Conservation (phyloP, 495 filamentous ascomycete species). For the Jackrogersella minutella region DNA sequence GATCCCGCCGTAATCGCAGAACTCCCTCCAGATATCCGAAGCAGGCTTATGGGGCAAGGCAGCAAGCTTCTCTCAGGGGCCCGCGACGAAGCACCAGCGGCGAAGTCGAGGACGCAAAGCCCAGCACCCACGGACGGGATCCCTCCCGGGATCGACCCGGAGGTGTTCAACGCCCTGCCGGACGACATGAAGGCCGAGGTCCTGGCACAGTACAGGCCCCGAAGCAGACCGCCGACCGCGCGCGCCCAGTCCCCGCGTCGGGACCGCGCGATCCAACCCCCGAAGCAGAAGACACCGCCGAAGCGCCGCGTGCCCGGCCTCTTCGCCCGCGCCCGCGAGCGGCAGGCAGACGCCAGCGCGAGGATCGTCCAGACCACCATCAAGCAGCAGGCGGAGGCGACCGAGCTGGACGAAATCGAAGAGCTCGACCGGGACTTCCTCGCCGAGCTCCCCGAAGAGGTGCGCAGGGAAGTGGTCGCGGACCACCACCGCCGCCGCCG, state of each 20-base stretch:
- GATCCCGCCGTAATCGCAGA: conserved; percentile 80
- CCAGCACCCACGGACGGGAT: conserved; percentile 48
- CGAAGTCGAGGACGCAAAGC: conserved; percentile 51
- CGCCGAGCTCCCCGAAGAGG: conserved; percentile 80
- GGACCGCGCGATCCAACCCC: conserved; percentile 56
- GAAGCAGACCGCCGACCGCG: conserved; percentile 50
- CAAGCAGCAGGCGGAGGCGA: conserved; percentile 33
- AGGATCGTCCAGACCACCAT: conserved; percentile 69
- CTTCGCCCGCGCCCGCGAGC: conserved; percentile 55
- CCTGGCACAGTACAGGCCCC: conserved; percentile 67
- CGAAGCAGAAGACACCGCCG: conserved; percentile 62
- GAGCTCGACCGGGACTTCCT: conserved; percentile 76
- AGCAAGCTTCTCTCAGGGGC: conserved; percentile 30
- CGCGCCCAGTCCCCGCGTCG: conserved; percentile 68
- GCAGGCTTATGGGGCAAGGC: conserved; percentile 65
- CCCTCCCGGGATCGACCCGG: conserved; percentile 69
- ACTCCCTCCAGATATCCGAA: conserved; percentile 79
- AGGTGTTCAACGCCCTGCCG: conserved; percentile 78
- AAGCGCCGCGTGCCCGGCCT: conserved; percentile 64
- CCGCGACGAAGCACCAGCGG: conserved; percentile 34
- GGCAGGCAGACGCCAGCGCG: conserved; percentile 52
- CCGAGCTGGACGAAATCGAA: conserved; percentile 34
- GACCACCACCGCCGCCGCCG: conserved; percentile 66
- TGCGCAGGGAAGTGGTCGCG: conserved; percentile 77
- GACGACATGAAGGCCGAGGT: conserved; percentile 85